Percentiles rank a stretch among this genome's conserved stretches.
These are phyloP conservation scores for Picea abies DNA, from an alignment of 83 land plant genomes.

Conservation along the genomic window DNA sequence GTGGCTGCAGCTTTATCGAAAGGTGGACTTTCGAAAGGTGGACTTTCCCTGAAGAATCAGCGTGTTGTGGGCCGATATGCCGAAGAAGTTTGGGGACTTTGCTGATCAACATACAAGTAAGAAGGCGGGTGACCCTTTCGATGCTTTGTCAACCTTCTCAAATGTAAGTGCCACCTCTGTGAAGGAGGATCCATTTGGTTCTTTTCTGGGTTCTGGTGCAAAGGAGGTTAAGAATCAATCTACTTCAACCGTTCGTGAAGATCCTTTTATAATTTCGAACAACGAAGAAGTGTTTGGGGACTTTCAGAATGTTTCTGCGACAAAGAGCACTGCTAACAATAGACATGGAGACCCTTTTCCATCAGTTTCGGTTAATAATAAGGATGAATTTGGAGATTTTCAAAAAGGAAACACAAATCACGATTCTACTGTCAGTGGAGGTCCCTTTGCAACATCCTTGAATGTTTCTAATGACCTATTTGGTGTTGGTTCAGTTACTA, in stretches of 20 bases:
- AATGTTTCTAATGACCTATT: too few species aligned
- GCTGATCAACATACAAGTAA: slow-evolving; percentile 19
- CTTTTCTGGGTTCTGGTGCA: slow-evolving; percentile 43
- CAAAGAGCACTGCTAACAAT: neutral
- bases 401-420: neutral
- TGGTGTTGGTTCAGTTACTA: too few species aligned
- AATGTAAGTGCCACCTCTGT: neutral
- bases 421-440: neutral
- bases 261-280: neutral
- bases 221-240: slow-evolving; percentile 26
- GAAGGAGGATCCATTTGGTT: slow-evolving; percentile 41
- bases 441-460: too few species aligned
- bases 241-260: slow-evolving; percentile 20
- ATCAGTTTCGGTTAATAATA: neutral
- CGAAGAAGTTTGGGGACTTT: slow-evolving; percentile 10
- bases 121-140: neutral
- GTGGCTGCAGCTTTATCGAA: slow-evolving; percentile 7
- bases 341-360: too few species aligned
- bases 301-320: slow-evolving; percentile 51
- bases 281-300: slow-evolving; percentile 52
- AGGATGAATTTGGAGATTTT: slow-evolving; percentile 19
- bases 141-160: neutral
- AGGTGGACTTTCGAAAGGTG: slow-evolving; percentile 20
- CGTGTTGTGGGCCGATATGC: neutral
- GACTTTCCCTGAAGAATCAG: neutral